Base-by-base conservation (phyloP, 2,329 filamentous ascomycete species). In the Capronia epimyces region DNA sequence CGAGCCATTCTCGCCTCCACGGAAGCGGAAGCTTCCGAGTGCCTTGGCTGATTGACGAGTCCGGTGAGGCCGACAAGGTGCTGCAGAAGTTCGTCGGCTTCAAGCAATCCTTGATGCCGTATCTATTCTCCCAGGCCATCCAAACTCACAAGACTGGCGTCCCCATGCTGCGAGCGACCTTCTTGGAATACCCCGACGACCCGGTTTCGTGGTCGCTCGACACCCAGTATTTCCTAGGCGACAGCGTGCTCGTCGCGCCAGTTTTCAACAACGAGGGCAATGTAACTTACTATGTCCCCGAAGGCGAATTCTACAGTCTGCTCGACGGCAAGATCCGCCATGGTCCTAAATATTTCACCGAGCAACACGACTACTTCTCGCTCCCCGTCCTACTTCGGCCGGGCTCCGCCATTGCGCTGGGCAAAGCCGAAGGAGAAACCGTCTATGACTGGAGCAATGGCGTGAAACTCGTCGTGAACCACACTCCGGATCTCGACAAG, bases 221-320 rank as follows among this genome's bases (percentile, higher is more conserved):
- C 65, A 77, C 81, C 25, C 81, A 87, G 64, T 88, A 86, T 67
- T 84, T 88, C 79, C 71, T 88, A n/a, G 85, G 85, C 1, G 74
- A 75, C 13, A 75, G 74, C 44, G 66, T 88, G 27, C 68, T 88
- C 6, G 80, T 81, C 3, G 81, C 81, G 1, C 83, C 83, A 1
- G 71, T 86, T 1, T 85, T 84, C 54, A 75, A 77, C 9, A 79
- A 85, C 63, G 73, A 74, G 1, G 82, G 81, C 0, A 75, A 76
- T 29, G 82, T 83, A 0, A 78, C 83, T 49, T 84, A 86, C 64
- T 88, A 88, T 64, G 77, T 60, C 69, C 78, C 56, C 59, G 63
- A 46, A 63, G 39, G 39, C 10, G 24, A 42, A 13, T 42, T 42
- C 18, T 27, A n/a, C 21, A 8, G 20, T 15, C 4, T 20, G 5